A percentile compares a stretch with the other conserved stretches of the same genome.
These are phyloP conservation scores for Neurospora sublineolata DNA, from an alignment of 495 filamentous ascomycete genomes.

Conservation along the genomic window DNA sequence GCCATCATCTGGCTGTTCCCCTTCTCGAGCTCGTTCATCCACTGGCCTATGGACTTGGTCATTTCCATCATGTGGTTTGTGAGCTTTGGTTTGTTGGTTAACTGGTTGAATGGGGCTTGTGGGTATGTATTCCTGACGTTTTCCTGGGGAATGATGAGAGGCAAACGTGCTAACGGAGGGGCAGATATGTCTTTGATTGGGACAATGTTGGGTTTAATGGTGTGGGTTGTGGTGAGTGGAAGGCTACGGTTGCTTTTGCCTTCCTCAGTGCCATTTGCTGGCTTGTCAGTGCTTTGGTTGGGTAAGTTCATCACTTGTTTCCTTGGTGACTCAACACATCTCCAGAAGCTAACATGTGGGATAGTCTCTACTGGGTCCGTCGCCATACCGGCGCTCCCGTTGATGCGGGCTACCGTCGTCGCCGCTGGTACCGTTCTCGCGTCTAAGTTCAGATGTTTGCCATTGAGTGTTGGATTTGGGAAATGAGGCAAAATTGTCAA, in stretches of 20 bases:
- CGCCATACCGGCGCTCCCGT: constrained; percentile 14
- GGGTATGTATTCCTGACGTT: too few relatives aligned
- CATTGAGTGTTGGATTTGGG: background rate
- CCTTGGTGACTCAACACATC: background rate
- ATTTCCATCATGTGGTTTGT: constrained; percentile 54
- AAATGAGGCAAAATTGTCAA: too few relatives aligned
- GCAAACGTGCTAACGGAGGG: too few relatives aligned
- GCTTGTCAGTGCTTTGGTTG: constrained; percentile 48
- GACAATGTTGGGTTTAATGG: constrained; percentile 81
- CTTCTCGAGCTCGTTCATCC: constrained; percentile 31
- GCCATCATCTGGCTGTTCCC: constrained; percentile 39
- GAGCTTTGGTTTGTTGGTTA: constrained; percentile 50
- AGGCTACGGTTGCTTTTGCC: constrained; percentile 53
- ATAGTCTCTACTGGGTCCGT: constrained; percentile 32
- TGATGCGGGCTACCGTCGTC: constrained; percentile 19
- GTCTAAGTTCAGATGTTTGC: constrained; percentile 17
- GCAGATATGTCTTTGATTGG: constrained; percentile 77
- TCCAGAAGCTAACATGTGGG: background rate
- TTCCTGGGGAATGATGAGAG: too few relatives aligned
- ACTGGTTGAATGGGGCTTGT: constrained; percentile 39
- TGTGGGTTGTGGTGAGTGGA: constrained; percentile 54
- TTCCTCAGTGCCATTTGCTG: constrained; percentile 58
- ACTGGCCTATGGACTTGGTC: constrained; percentile 44
- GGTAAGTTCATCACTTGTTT: constrained; percentile 5
- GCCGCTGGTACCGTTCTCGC: constrained; percentile 32